These are phyloP conservation scores for Fistulinella prunicolor DNA, from an alignment of 768 basidiomycete genomes.

Conservation along the genomic window DNA sequence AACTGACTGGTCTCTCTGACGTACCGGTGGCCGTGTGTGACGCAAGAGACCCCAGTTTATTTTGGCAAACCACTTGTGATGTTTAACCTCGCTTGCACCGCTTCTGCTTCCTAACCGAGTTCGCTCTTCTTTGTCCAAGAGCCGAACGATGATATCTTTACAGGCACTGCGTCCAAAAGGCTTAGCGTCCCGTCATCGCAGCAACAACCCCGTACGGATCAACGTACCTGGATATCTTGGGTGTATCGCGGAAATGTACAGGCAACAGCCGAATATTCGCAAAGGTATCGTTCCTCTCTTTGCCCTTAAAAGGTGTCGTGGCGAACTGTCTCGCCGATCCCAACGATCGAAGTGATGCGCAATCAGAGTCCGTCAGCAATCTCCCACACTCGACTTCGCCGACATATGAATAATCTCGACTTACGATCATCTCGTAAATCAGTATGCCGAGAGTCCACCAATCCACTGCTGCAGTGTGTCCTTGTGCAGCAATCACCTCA, in stretches of 20 bases:
- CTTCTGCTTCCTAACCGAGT: slow-evolving; percentile 86
- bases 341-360: slow-evolving; percentile 19
- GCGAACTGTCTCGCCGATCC: slow-evolving; percentile 65
- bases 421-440: slow-evolving; percentile 98
- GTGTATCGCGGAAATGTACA: slow-evolving; percentile 82
- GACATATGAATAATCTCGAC: slow-evolving; percentile 37
- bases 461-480: slow-evolving; percentile 97
- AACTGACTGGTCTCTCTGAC: slow-evolving; percentile 26
- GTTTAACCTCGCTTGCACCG: slow-evolving; percentile 98
- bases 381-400: slow-evolving; percentile 16
- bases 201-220: not conserved
- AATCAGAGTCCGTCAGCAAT: slow-evolving; percentile 36
- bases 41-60: slow-evolving; percentile 96
- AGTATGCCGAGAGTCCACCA: slow-evolving; percentile 99
- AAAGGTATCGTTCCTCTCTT: slow-evolving; percentile 93
- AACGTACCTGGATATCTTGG: slow-evolving; percentile 72
- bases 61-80: slow-evolving; percentile 96
- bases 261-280: slow-evolving; percentile 87
- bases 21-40: slow-evolving; percentile 88
- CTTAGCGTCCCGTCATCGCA: slow-evolving; percentile 11
- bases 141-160: slow-evolving; percentile 82
- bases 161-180: slow-evolving; percentile 55
- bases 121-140: slow-evolving; percentile 90
- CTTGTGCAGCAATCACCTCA: slow-evolving; percentile 94
- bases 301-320: slow-evolving; percentile 98